These are phyloP conservation scores for Colletotrichum incanum DNA, from an alignment of 2,329 filamentous ascomycete species.

Conservation along the genomic window DNA sequence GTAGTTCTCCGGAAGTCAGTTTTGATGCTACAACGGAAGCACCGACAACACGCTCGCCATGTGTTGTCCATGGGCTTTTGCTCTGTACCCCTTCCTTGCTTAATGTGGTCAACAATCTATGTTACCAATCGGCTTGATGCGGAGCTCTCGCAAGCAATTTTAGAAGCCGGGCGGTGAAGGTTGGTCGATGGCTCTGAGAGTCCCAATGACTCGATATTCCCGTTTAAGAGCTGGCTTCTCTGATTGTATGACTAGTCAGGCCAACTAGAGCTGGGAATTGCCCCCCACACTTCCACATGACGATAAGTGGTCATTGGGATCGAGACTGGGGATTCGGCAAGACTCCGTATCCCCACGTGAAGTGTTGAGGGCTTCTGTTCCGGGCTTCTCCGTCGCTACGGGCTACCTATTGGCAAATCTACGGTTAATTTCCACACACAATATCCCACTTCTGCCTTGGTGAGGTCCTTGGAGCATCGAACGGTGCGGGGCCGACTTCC, in stretches of 20 bases:
- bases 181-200: background rate
- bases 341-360: constrained; percentile 23
- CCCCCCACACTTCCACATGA: constrained; percentile 25
- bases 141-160: background rate
- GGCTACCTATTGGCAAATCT: constrained; percentile 12
- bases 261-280: background rate
- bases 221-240: background rate
- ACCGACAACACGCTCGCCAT: background rate
- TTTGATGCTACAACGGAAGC: constrained; percentile 1
- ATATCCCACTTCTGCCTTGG: constrained; percentile 5
- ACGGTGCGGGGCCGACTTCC: constrained; percentile 34
- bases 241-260: constrained; percentile 30
- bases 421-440: constrained; percentile 10
- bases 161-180: background rate
- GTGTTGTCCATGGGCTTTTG: background rate
- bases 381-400: constrained; percentile 20
- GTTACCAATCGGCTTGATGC: background rate
- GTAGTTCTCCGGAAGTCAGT: constrained; percentile 24
- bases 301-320: constrained; percentile 13
- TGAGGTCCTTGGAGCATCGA: background rate
- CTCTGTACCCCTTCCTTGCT: background rate
- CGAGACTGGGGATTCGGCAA: constrained; percentile 19
- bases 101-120: background rate
- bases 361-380: background rate
- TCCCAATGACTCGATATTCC: constrained; percentile 29